A percentile compares a stretch with the other conserved stretches of the same genome.
phyloP scores from a whole-genome alignment of 2,329 filamentous ascomycete species.

The Emmonsia crescens region DNA sequence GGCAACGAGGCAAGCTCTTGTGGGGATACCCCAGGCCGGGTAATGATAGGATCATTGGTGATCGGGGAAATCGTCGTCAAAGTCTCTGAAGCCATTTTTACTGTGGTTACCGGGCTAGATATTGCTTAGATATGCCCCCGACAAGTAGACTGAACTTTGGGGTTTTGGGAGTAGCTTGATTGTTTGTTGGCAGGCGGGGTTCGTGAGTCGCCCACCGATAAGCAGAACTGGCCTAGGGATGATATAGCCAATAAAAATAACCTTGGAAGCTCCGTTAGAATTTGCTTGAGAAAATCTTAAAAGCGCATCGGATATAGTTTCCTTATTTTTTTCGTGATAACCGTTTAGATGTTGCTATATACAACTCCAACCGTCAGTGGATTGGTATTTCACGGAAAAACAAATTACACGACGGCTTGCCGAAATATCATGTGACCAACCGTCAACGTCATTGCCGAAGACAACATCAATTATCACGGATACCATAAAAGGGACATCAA shows the following conservation, averaged over 20 bases:
- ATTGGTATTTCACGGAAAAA: neutral
- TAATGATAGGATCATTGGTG: constrained; percentile 75
- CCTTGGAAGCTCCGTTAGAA: neutral
- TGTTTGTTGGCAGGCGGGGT: neutral
- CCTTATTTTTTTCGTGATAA: too few species aligned
- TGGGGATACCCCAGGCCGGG: constrained; percentile 61
- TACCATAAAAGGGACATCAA: neutral
- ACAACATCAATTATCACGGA: neutral
- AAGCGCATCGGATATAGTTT: too few species aligned
- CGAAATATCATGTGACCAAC: too few species aligned
- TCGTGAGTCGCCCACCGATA: neutral
- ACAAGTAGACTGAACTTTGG: neutral
- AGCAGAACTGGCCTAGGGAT: neutral
- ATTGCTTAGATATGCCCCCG: neutral
- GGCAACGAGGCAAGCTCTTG: constrained; percentile 63
- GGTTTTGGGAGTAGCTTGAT: neutral
- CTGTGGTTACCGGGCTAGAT: constrained; percentile 7
- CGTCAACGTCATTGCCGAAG: too few species aligned
- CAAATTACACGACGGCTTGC: neutral
- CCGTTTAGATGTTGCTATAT: too few species aligned
- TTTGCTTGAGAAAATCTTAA: neutral
- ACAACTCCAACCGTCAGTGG: neutral
- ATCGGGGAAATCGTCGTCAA: constrained; percentile 78
- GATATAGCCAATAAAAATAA: neutral
- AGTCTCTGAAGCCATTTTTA: constrained; percentile 42